Base-by-base conservation (phyloP, 2,329 filamentous ascomycete genomes). In the Pseudogymnoascus sp. region DNA sequence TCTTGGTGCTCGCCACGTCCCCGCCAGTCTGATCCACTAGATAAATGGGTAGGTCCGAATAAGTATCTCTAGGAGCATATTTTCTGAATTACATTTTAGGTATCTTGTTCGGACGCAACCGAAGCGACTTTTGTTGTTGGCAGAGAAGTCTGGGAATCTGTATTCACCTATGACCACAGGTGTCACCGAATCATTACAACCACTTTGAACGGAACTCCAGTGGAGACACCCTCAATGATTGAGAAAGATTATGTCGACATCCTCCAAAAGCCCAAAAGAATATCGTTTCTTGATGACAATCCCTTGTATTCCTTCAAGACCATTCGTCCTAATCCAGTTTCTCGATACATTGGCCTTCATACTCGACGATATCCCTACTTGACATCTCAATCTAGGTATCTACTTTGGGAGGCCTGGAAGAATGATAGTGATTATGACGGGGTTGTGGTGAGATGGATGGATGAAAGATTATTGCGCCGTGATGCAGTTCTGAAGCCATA, bases 151-250 rank as follows among this genome's bases (percentile, higher is more conserved):
- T 82, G 78, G 62, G 76, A 81, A 65, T 76, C 76, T 60, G 74
- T 74, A 65, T 77, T 75, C 75, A 66, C 72, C 15, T 78, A 78
- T 52, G 75, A 78, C 62, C 76, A 78, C 65, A 77, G 77, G 65
- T 76, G 76, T 63, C 74, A 77, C 64, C 75, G 76, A 2, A 75
- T 72, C 1, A 76, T 78, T 21, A 71, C 71, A 38, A 77, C 76
- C 10, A 76, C 71, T 33, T 72, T 82, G 7, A 82, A 82, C 61
- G 79, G 78, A 6, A 69, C 75, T 55, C 69, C 72, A 33, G 73
- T 80, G 2, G 74, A 78, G 55, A 82, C 79, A 1, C 79, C 79
- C 4, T 73, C 76, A n/a, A 77, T 82, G 74, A 81, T 82, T 59
- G 74, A 76, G 35, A 72, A 77, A 45, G 76, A 78, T 62, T 73